Conservation (phyloP, 352 stramenopile genomes). For the Phytophthora boehmeriae region DNA sequence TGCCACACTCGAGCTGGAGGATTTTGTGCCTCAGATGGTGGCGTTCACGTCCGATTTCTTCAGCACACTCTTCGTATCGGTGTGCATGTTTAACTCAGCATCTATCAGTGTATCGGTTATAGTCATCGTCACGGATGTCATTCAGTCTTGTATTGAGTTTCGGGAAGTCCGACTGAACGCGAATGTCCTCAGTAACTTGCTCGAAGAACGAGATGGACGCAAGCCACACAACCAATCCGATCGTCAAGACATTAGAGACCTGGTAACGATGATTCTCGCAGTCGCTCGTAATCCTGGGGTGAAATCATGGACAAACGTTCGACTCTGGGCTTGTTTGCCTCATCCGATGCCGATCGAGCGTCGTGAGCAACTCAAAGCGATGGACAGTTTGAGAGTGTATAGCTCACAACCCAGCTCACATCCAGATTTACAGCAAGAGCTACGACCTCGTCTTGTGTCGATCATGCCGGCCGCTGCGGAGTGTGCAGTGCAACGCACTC, state of each 20-base stretch:
- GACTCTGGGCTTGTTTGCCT: slow-evolving; percentile 5
- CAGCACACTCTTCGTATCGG: slow-evolving; percentile 23
- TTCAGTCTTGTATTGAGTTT: slow-evolving; percentile 13
- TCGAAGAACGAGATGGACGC: no score
- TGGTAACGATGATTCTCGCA: background rate
- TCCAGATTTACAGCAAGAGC: background rate
- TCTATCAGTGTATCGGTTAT: slow-evolving; percentile 10
- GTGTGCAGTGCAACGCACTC: no score
- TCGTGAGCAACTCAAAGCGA: background rate
- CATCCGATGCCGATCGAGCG: background rate
- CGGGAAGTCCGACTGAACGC: slow-evolving; percentile 13
- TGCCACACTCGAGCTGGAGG: slow-evolving; percentile 11
- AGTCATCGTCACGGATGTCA: slow-evolving; percentile 12
- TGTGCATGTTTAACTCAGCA: slow-evolving; percentile 23
- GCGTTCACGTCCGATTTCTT: slow-evolving; percentile 31
- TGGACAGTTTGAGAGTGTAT: background rate
- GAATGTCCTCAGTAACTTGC: no score
- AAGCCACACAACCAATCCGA: background rate
- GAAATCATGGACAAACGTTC: background rate
- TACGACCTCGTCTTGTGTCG: background rate
- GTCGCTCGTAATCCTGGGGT: background rate
- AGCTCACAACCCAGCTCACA: no score
- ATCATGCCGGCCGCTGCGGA: background rate
- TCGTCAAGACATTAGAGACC: background rate
- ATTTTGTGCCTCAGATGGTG: slow-evolving; percentile 20